phyloP scores from a whole-genome alignment of 2,329 filamentous ascomycete species.

The Zymoseptoria tritici region DNA sequence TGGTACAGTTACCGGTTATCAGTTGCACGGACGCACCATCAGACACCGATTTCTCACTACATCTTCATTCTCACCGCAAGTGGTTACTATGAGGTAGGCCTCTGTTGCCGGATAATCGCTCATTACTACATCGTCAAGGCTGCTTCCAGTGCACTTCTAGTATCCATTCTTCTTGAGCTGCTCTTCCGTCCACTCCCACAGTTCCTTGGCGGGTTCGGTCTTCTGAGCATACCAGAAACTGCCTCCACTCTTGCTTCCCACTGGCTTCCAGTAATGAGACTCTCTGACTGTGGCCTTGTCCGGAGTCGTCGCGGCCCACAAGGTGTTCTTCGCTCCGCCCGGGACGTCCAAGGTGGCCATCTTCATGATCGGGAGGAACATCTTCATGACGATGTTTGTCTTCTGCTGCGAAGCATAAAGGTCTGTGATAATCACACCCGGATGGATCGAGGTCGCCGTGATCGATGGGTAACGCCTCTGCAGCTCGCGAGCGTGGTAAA shows the following conservation, averaged over 20 bases:
- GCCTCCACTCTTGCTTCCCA: conserved; percentile 15
- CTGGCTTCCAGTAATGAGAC: conserved; percentile 20
- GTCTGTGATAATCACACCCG: conserved; percentile 57
- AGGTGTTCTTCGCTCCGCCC: conserved; percentile 20
- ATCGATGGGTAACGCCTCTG: conserved; percentile 51
- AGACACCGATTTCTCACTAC: too few species aligned
- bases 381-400: conserved; percentile 5
- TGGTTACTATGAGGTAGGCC: too few species aligned
- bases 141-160: too few species aligned
- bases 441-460: conserved; percentile 55
- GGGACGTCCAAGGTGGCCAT: conserved; percentile 13
- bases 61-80: too few species aligned
- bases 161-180: conserved; percentile 11
- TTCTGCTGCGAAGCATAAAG: conserved; percentile 29
- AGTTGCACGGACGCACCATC: too few species aligned
- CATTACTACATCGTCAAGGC: too few species aligned
- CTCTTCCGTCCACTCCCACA: conserved; percentile 35
- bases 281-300: conserved; percentile 15
- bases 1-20: too few species aligned
- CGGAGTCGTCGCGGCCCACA: conserved; percentile 23
- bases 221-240: conserved; percentile 20
- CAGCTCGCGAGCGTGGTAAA: conserved; percentile 55
- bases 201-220: conserved; percentile 22
- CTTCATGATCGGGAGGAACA: conserved; percentile 10
- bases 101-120: too few species aligned